A percentile compares a stretch with the other conserved stretches of the same genome.
These are phyloP conservation scores for Botryosphaeria agaves DNA, from an alignment of 2,329 filamentous ascomycete species.

Conservation along the genomic window DNA sequence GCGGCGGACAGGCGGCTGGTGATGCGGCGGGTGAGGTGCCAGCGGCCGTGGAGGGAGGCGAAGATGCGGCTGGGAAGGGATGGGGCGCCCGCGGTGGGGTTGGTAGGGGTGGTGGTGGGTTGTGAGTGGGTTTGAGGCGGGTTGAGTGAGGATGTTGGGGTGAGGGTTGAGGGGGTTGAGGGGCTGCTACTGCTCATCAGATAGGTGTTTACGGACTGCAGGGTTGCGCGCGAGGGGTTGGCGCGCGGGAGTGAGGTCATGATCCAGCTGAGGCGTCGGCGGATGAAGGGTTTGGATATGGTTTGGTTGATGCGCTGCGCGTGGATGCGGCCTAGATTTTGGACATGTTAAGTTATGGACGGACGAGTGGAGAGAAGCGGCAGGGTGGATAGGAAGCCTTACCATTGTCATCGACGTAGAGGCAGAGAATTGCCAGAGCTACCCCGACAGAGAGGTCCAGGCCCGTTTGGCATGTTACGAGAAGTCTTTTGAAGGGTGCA, in stretches of 20 bases:
- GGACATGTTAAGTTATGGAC: not conserved
- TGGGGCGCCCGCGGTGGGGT: too few species aligned
- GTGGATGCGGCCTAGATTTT: not conserved
- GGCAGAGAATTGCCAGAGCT: constrained; percentile 59
- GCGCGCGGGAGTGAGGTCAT: constrained; percentile 61
- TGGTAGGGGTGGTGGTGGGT: too few species aligned
- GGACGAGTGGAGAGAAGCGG: not conserved
- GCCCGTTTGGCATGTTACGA: constrained; percentile 60
- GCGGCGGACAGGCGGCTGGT: constrained; percentile 3
- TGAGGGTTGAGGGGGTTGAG: not conserved
- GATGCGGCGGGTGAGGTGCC: constrained; percentile 5
- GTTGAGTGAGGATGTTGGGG: not conserved
- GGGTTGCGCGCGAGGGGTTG: constrained; percentile 67
- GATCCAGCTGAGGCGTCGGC: constrained; percentile 63
- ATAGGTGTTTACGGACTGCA: constrained; percentile 85
- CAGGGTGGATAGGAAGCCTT: constrained; percentile 6
- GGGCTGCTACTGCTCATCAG: constrained; percentile 40
- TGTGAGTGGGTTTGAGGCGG: too few species aligned
- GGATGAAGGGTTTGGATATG: constrained; percentile 62
- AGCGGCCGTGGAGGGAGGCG: constrained; percentile 1
- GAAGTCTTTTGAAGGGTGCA: constrained; percentile 9
- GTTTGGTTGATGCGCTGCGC: not conserved
- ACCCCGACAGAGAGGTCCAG: constrained; percentile 67
- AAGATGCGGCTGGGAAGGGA: constrained; percentile 1
- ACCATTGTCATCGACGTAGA: constrained; percentile 51